Evolutionary conservation across 2,329 filamentous ascomycete genomes (phyloP).

Genomic region (Aurifilum marmelostoma): DNA sequence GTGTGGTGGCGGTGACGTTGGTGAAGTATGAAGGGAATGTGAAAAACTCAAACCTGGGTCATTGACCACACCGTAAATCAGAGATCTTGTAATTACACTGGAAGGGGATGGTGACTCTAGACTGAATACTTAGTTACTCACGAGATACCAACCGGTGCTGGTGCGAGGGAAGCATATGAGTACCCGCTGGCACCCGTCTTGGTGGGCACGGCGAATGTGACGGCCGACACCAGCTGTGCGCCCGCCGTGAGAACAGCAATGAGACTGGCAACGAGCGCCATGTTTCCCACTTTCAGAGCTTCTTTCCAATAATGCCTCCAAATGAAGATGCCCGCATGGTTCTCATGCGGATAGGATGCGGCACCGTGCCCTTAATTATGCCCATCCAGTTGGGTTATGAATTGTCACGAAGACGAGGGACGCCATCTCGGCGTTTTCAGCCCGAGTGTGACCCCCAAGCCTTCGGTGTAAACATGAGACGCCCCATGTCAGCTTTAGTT

Average conservation of each 20-base stretch:
- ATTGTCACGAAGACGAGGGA: neutral
- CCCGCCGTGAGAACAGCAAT: conserved; percentile 14
- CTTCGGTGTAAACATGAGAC: neutral
- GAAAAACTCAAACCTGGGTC: conserved; percentile 56
- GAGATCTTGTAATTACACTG: neutral
- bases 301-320: neutral
- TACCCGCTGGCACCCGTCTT: conserved; percentile 18
- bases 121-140: conserved; percentile 11
- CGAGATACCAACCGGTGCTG: conserved; percentile 28
- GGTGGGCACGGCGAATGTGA: conserved; percentile 25
- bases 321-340: no score
- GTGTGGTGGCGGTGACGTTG: conserved; percentile 52
- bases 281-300: neutral
- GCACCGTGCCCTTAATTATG: neutral
- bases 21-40: conserved; percentile 58
- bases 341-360: neutral
- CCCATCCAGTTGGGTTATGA: neutral
- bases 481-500: neutral
- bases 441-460: conserved; percentile 17
- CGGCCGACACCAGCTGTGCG: conserved; percentile 19
- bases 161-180: conserved; percentile 23
- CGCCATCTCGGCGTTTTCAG: conserved; percentile 11
- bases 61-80: neutral
- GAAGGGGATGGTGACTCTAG: neutral
- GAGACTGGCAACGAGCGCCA: conserved; percentile 6